Percentiles rank a stretch among this genome's conserved stretches.
These are phyloP conservation scores for Podaxis rugospora DNA, from an alignment of 768 basidiomycete genomes.

Conservation along the genomic window DNA sequence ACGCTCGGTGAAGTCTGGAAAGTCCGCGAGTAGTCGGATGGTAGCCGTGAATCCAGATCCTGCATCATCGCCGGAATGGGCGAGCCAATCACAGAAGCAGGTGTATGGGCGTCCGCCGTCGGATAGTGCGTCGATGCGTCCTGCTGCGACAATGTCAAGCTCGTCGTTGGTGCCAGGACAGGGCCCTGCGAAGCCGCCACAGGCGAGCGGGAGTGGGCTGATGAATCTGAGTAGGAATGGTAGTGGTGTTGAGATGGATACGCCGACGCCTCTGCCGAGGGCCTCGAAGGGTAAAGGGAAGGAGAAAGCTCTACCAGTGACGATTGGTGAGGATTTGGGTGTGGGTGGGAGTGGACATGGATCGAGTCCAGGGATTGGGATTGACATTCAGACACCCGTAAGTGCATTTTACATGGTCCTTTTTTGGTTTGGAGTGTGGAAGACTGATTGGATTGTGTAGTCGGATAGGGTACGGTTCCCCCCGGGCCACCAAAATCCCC, in stretches of 20 bases:
- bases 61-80: constrained; percentile 9
- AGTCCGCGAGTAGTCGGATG: constrained; percentile 7
- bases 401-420: not conserved
- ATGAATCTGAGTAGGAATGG: not conserved
- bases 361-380: constrained; percentile 7
- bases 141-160: not conserved
- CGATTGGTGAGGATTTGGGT: not conserved
- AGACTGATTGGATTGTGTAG: not conserved
- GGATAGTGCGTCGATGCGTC: not conserved
- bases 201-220: constrained; percentile 4
- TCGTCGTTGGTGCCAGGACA: not conserved
- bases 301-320: not conserved
- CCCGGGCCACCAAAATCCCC: not conserved
- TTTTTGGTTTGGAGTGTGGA: not conserved
- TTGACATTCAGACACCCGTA: constrained; percentile 7
- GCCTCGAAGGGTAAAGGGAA: constrained; percentile 1
- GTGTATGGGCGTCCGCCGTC: not conserved
- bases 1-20: constrained; percentile 9
- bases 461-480: not conserved
- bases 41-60: constrained; percentile 3
- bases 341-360: constrained; percentile 6
- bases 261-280: constrained; percentile 9
- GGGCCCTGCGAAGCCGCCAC: not conserved
- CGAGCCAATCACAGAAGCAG: not conserved
- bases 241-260: not conserved